These are phyloP conservation scores for Tulasnella sp. DNA, from an alignment of 768 basidiomycete species.

Conservation along the genomic window DNA sequence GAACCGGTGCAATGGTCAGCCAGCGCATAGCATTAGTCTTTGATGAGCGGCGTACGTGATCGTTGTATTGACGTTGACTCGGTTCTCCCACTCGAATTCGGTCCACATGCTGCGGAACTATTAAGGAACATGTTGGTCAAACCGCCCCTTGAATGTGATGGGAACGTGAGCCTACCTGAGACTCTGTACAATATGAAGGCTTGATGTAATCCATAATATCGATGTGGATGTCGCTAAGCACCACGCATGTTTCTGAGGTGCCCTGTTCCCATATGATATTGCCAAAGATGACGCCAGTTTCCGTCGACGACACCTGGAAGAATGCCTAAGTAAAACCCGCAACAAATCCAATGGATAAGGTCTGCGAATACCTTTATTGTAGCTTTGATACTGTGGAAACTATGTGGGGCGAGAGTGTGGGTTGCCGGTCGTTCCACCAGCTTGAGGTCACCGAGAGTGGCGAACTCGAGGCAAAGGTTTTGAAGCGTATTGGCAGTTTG, in stretches of 20 bases:
- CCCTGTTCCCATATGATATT: constrained; percentile 92
- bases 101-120: constrained; percentile 99
- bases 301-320: constrained; percentile 80
- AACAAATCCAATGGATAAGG: background rate
- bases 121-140: constrained; percentile 5
- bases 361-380: constrained; percentile 76
- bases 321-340: background rate
- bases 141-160: background rate
- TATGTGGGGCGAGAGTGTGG: constrained; percentile 92
- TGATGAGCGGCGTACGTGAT: constrained; percentile 61
- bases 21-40: background rate
- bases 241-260: constrained; percentile 87
- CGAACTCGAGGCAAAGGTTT: constrained; percentile 96
- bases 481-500: constrained; percentile 93
- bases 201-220: constrained; percentile 99
- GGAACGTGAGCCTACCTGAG: constrained; percentile 63
- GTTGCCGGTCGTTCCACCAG: constrained; percentile 94
- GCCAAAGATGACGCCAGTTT: constrained; percentile 98
- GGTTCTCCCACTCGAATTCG: constrained; percentile 99
- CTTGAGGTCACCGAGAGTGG: constrained; percentile 95
- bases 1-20: background rate
- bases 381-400: constrained; percentile 98
- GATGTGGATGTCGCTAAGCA: constrained; percentile 95
- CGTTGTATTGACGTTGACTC: constrained; percentile 87
- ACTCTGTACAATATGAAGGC: constrained; percentile 93